A percentile compares a stretch with the other conserved stretches of the same genome.
Conservation (phyloP, 2,329 filamentous ascomycete species). For the Penicillium sp. region DNA sequence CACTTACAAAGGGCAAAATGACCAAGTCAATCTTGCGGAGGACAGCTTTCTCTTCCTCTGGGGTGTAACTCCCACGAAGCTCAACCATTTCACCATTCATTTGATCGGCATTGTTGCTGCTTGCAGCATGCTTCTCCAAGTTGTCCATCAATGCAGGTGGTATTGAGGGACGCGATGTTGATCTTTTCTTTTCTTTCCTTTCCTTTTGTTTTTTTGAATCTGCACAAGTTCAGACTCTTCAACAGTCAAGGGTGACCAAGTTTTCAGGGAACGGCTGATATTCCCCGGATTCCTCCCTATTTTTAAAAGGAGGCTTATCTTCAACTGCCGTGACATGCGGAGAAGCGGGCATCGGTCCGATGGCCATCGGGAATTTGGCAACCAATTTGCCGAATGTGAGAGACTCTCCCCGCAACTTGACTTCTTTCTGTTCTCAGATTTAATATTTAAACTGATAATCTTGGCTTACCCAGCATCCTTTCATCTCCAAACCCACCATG, state of each 20-base stretch:
- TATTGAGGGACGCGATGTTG: no score
- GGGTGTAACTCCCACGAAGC: slow-evolving; percentile 4
- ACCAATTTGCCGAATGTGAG: slow-evolving; percentile 9
- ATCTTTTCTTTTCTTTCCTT: no score
- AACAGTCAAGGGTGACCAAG: background rate
- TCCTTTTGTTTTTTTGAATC: background rate
- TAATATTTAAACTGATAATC: background rate
- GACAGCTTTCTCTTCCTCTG: slow-evolving; percentile 15
- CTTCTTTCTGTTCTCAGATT: background rate
- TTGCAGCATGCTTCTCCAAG: background rate
- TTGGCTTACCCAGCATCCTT: background rate
- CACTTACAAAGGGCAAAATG: slow-evolving; percentile 16
- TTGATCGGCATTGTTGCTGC: slow-evolving; percentile 5
- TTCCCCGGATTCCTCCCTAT: background rate
- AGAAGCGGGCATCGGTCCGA: slow-evolving; percentile 10
- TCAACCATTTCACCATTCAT: slow-evolving; percentile 6
- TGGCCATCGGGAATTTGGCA: slow-evolving; percentile 10
- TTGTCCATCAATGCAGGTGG: slow-evolving; percentile 5
- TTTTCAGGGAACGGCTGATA: background rate
- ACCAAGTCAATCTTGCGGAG: slow-evolving; percentile 17
- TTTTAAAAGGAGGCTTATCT: background rate
- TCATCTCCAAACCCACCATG: slow-evolving; percentile 1
- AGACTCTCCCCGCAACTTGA: background rate
- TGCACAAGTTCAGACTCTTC: background rate
- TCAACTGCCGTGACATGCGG: slow-evolving; percentile 1